Evolutionary conservation across 2,329 filamentous ascomycete species (phyloP), one percentile per base, ranked within the genome.

Genomic region (Pseudocercospora fuligena): DNA sequence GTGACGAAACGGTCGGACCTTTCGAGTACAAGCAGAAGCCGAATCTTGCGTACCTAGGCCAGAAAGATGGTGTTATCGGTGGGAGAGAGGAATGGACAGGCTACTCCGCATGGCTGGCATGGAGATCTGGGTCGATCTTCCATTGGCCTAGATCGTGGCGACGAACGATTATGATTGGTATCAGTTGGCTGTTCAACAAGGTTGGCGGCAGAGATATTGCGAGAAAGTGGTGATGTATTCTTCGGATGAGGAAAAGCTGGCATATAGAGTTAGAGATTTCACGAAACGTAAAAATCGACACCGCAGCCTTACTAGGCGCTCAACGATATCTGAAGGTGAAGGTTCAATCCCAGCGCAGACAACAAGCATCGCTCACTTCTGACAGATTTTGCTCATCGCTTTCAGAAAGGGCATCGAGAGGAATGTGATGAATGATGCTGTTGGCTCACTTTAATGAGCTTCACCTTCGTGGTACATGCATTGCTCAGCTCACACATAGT

Each of bases 91-190:
- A 80, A 19, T 82, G 79, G 78, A 82, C 79, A 7, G 81, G 81
- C 0, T 66, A 75, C 8, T 72, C 73, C 23, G 81, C 81, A 2
- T 83, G 81, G 81, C 40, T 82, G 43, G 80, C 80, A 0, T 83
- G 81, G 81, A 73, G 80, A 57, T 77, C 75, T 56, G 79, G 79
- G 0, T 78, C 70, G 60, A 68, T 70, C 16, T 67, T 75, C 51
- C 66, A 69, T 14, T 77, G 75, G 75, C 72, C 74, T 7, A 62
- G 74, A 40, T 75, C 71, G 33, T 77, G 74, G 74, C 67, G 76
- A 23, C 60, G 73, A 33, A 76, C 70, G 64, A 27, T 74, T 7
- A 76, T 76, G 74, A 77, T 77, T 46, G 69, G 67, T 8, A 72
- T 76, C 21, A 75, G 70, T 62, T 77, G 75, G 74, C n/a, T 72